Evolutionary conservation across 306 rosid species (phyloP).

Genomic region (Fragaria vesca): DNA sequence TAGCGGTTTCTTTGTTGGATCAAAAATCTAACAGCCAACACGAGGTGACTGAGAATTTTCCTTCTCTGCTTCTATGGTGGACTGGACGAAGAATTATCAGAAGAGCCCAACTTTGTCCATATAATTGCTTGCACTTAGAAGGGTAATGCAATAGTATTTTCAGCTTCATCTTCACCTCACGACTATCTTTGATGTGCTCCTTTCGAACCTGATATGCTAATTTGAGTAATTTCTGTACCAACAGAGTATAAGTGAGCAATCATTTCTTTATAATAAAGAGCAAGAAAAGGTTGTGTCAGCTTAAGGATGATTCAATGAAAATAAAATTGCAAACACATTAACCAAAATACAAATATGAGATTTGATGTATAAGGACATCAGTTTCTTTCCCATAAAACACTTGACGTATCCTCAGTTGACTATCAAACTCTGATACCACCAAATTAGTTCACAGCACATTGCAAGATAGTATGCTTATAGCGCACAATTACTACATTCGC

Average conservation of each 20-base stretch:
- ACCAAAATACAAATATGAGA: background rate
- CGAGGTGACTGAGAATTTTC: background rate
- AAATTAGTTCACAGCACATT: background rate
- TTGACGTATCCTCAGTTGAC: background rate
- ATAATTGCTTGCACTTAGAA: background rate
- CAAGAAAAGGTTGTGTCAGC: background rate
- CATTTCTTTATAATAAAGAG: background rate
- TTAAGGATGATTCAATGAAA: background rate
- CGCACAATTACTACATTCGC: background rate
- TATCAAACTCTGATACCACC: background rate
- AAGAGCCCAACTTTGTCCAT: constrained; percentile 1
- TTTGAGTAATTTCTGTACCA: background rate
- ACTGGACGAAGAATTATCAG: background rate
- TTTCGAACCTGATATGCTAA: background rate
- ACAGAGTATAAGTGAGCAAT: background rate
- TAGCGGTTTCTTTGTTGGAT: background rate
- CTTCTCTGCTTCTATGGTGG: background rate
- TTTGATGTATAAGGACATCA: background rate
- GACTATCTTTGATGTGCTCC: background rate
- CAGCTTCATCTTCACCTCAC: constrained; percentile 3
- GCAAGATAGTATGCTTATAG: background rate
- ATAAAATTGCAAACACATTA: background rate
- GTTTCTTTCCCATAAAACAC: background rate
- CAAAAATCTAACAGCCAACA: background rate
- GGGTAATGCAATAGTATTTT: background rate